A percentile compares a stretch with the other conserved stretches of the same genome.
Conservation (phyloP, 192 early-diverging fungal species). For the Mortierella hygrophila region DNA sequence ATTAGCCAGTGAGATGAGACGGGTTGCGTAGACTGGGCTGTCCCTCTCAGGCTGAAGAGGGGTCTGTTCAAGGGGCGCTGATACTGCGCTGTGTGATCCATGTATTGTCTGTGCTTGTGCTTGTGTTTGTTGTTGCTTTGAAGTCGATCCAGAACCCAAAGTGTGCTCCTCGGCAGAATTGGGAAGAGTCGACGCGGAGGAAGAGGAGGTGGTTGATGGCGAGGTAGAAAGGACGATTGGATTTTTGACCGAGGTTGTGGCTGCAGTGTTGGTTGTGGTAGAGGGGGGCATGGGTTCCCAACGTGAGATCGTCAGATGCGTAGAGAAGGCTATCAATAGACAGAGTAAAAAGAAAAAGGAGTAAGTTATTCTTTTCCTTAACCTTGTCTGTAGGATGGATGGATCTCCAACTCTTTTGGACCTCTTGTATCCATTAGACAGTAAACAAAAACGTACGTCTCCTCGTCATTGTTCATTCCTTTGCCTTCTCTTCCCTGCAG, state of each 20-base stretch:
- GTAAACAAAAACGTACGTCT: neutral
- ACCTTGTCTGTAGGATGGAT: neutral
- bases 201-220: neutral
- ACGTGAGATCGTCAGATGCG: slow-evolving; percentile 45
- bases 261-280: neutral
- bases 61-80: neutral
- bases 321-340: slow-evolving; percentile 46
- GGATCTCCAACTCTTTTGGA: neutral
- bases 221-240: neutral
- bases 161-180: neutral
- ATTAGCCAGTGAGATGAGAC: slow-evolving; percentile 48
- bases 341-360: neutral
- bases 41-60: slow-evolving; percentile 7
- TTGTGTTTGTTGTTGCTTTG: neutral
- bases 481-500: neutral
- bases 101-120: neutral
- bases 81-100: neutral
- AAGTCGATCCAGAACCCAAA: neutral
- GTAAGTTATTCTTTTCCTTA: neutral
- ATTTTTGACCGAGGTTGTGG: neutral
- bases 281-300: slow-evolving; percentile 39
- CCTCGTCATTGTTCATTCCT: neutral
- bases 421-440: neutral
- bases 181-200: neutral
- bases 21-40: slow-evolving; percentile 23